These are phyloP conservation scores for Pinus tabuliformis DNA, from an alignment of 75 land plant species.

Conservation along the genomic window DNA sequence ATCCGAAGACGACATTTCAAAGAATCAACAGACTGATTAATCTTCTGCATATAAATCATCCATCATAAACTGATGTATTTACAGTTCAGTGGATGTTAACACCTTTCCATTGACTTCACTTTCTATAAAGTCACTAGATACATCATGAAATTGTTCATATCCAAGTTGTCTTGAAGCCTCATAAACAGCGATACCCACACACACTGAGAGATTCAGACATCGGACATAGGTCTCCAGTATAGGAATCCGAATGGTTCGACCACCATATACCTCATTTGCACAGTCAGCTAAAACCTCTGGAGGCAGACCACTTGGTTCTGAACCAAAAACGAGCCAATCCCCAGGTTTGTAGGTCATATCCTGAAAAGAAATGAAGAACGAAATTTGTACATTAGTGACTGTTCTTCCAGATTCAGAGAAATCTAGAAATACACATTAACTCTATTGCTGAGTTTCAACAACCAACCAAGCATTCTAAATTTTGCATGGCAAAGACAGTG, in stretches of 20 bases:
- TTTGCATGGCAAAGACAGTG: background rate
- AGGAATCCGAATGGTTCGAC: conserved; percentile 88
- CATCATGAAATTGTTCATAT: conserved; percentile 49
- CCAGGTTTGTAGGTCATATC: conserved; percentile 81
- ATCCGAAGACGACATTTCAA: too few relatives aligned
- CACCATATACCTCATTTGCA: conserved; percentile 48
- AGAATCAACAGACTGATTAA: too few relatives aligned
- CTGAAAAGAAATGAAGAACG: conserved; percentile 31
- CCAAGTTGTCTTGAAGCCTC: conserved; percentile 93
- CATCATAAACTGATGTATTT: too few relatives aligned
- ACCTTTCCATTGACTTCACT: too few relatives aligned
- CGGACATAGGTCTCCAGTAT: conserved; percentile 94
- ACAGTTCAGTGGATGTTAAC: too few relatives aligned
- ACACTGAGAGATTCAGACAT: conserved; percentile 86
- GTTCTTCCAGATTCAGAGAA: background rate
- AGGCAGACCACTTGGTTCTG: conserved; percentile 83
- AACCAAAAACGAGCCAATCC: conserved; percentile 96
- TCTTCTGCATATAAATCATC: too few relatives aligned
- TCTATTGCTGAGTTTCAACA: background rate
- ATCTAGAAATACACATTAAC: background rate
- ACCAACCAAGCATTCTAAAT: background rate
- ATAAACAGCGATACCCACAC: conserved; percentile 91
- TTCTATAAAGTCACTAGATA: background rate
- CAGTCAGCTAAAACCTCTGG: conserved; percentile 73
- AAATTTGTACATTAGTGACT: background rate